Percentiles rank a stretch among this genome's conserved stretches.
Evolutionary conservation across 192 early-diverging fungal genomes (phyloP).

Genomic region (Geosiphon pyriformis): DNA sequence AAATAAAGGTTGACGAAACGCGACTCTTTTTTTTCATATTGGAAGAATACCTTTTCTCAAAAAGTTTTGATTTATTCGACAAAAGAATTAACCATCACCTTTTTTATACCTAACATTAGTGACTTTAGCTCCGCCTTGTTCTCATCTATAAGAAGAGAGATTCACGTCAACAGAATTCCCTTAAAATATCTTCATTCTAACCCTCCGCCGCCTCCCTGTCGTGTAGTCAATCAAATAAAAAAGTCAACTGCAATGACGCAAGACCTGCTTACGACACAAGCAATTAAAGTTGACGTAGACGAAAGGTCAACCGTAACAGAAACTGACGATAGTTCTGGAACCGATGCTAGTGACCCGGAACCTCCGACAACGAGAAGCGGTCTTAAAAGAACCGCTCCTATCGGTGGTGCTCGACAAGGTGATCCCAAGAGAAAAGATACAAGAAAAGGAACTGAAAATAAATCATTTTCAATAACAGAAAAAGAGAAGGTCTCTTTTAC

Average conservation of each 20-base stretch:
- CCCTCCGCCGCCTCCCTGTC: too few species aligned
- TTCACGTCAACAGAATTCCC: not conserved
- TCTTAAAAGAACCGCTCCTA: constrained; percentile 15
- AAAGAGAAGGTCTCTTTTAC: not conserved
- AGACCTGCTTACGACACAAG: not conserved
- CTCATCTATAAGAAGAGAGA: not conserved
- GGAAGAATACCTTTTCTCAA: too few species aligned
- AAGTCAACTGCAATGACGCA: constrained; percentile 1
- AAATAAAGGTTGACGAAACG: constrained; percentile 14
- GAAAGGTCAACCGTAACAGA: constrained; percentile 9
- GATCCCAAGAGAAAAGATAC: constrained; percentile 16
- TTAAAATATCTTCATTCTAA: too few species aligned
- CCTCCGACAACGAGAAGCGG: too few species aligned
- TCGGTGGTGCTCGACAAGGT: not conserved
- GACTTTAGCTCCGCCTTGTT: not conserved
- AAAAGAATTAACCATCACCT: not conserved
- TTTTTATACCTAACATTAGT: not conserved
- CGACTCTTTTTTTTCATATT: constrained; percentile 4
- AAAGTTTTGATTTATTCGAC: not conserved
- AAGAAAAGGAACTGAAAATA: not conserved
- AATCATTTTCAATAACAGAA: too few species aligned
- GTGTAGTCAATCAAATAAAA: constrained; percentile 4
- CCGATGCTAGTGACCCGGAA: too few species aligned
- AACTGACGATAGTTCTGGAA: constrained; percentile 3
- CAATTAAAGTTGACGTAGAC: constrained; percentile 4